phyloP scores from a whole-genome alignment of 2,329 filamentous ascomycete genomes.

The Aureobasidium pullulans region DNA sequence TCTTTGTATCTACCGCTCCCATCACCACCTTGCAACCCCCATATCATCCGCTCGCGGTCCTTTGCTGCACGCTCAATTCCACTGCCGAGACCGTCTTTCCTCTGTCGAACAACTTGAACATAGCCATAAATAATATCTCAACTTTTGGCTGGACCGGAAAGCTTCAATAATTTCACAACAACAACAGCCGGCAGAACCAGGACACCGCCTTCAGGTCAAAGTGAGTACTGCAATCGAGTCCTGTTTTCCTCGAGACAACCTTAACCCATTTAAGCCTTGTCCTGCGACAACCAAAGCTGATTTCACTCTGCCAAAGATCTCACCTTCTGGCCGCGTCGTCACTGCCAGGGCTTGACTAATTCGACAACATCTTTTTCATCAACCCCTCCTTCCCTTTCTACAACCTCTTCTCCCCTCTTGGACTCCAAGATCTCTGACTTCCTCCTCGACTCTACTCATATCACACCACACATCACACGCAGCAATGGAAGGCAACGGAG shows the following conservation, averaged over 20 bases:
- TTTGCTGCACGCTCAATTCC: background rate
- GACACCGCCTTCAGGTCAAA: background rate
- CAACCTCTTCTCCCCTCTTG: background rate
- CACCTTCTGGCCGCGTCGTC: background rate
- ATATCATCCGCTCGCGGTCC: background rate
- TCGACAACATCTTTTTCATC: background rate
- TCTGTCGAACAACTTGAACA: background rate
- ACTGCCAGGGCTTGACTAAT: background rate
- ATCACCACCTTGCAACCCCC: background rate
- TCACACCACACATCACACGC: background rate
- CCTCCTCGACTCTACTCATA: background rate
- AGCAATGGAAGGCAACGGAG: constrained; percentile 6
- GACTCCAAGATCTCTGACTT: background rate
- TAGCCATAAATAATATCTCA: constrained; percentile 3
- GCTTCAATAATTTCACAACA: background rate
- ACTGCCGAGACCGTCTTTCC: background rate
- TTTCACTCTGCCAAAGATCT: constrained; percentile 5
- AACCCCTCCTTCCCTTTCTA: background rate
- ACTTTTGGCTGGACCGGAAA: background rate
- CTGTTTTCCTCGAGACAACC: background rate
- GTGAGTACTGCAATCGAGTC: constrained; percentile 4
- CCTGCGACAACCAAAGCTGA: background rate
- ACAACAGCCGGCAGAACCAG: constrained; percentile 1
- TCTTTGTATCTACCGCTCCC: background rate
- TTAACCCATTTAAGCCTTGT: background rate